Evolutionary conservation across 306 rosid genomes (phyloP), one percentile per base, ranked within the genome.

Genomic region (Pueraria montana): DNA sequence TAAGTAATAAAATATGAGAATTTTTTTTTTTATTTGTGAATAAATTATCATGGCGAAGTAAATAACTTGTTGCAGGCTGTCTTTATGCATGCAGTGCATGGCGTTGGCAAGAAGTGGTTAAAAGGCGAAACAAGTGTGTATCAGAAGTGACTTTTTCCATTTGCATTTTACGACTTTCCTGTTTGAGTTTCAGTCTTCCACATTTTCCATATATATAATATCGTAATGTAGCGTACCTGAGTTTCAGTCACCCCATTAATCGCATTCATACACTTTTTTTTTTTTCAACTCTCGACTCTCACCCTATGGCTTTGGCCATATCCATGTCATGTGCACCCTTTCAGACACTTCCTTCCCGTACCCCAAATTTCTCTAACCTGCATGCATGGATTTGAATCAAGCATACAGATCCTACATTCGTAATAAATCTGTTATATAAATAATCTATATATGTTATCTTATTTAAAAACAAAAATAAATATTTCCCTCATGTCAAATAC

Each of bases 81-180:
- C 64, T 74, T 74, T 27, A 74, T 27, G 72, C 16, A 11, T 56
- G 38, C 74, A 46, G 45, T 64, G 42, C 40, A 17, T 36, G 84
- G 71, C 73, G 53, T 74, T 77, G 84, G 72, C 82, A 86, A 66
- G 3, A 38, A 68, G 46, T 6, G 68, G 58, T 55, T 59, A 61
- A 11, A 72, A 16, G 23, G 18, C 32, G 16, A 70, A 64, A 76
- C 7, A 73, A 56, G 85, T 50, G 53, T 9, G 72, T 21, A 82
- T 83, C 81, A 83, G 76, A 76, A 30, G 32, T 62, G 40, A 49
- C 88, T 88, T 85, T 88, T 68, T 80, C 63, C 79, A 46, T 52
- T 75, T 77, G 38, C 55, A 83, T 42, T 83, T 84, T 72, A 75
- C 83, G 71, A 32, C 45, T 65, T 81, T 63, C 82, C 75, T 80